phyloP scores from a whole-genome alignment of 768 basidiomycete genomes.

The Tephrocybe sp. region DNA sequence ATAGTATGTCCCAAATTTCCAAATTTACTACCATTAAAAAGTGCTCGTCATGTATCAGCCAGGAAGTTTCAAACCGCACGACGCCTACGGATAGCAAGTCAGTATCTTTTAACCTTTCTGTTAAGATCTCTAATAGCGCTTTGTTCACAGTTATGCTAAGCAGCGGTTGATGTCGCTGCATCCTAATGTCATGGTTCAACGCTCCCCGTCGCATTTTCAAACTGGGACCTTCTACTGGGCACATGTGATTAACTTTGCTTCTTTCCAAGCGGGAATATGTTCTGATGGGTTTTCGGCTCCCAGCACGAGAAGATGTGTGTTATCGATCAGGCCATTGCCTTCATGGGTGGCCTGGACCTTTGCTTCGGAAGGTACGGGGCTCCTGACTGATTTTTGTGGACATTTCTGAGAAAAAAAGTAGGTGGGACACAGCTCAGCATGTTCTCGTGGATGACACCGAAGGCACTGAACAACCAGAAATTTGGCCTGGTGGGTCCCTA shows the following conservation, averaged over 20 bases:
- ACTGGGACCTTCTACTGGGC: conserved; percentile 99
- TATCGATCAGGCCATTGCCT: conserved; percentile 95
- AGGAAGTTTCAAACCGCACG: conserved; percentile 93
- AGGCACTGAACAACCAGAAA: conserved; percentile 57
- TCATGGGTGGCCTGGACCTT: conserved; percentile 96
- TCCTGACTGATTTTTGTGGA: background rate
- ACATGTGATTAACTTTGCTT: conserved; percentile 59
- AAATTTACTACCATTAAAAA: conserved; percentile 6
- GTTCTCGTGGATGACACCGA: conserved; percentile 83
- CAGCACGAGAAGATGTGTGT: conserved; percentile 98
- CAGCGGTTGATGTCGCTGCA: conserved; percentile 77
- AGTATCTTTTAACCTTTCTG: conserved; percentile 23
- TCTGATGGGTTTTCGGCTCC: conserved; percentile 5
- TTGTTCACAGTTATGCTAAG: conserved; percentile 72
- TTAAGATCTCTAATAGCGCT: conserved; percentile 12
- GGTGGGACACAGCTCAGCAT: conserved; percentile 98
- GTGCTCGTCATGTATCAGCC: conserved; percentile 43
- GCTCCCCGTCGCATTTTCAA: conserved; percentile 96
- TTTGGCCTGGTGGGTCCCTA: conserved; percentile 80
- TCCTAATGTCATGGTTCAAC: conserved; percentile 92
- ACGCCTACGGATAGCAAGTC: conserved; percentile 94
- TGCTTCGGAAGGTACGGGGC: conserved; percentile 76
- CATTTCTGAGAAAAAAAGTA: conserved; percentile 23
- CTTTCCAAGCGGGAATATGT: background rate
- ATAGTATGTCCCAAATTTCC: conserved; percentile 56